Percentiles rank a stretch among this genome's conserved stretches.
Conservation (phyloP, 306 rosid species). For the Pterocarpus macrocarpus region DNA sequence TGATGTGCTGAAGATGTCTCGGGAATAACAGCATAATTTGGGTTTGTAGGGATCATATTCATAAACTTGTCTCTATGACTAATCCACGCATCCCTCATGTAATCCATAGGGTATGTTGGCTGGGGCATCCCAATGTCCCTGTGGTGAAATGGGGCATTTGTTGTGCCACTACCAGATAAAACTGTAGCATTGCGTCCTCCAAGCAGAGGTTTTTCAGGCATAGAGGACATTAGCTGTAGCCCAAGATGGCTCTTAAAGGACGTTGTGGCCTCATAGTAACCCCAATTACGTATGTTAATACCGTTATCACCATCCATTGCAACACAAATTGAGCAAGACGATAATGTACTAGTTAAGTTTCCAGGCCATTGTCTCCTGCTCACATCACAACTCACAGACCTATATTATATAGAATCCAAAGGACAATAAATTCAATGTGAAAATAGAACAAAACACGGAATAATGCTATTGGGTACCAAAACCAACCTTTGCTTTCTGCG, state of each 20-base stretch:
- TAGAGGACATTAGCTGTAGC: constrained; percentile 87
- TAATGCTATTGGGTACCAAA: too few relatives aligned
- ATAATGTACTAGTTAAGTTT: constrained; percentile 37
- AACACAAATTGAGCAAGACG: constrained; percentile 41
- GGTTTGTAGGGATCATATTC: constrained; percentile 75
- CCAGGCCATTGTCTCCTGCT: constrained; percentile 42
- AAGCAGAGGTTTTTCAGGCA: constrained; percentile 74
- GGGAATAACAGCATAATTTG: constrained; percentile 58
- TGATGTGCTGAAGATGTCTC: constrained; percentile 77
- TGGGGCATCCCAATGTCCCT: constrained; percentile 77
- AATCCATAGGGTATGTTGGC: constrained; percentile 67
- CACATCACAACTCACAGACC: too few relatives aligned
- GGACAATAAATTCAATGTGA: too few relatives aligned
- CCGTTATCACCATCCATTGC: constrained; percentile 92
- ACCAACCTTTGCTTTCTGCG: too few relatives aligned
- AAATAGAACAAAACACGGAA: too few relatives aligned
- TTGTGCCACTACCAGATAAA: constrained; percentile 42
- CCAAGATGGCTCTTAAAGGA: constrained; percentile 84
- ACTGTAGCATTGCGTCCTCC: constrained; percentile 72
- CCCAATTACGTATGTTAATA: constrained; percentile 92
- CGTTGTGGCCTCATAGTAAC: constrained; percentile 81
- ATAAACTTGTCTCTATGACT: constrained; percentile 78
- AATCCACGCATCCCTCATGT: constrained; percentile 88
- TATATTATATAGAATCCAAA: too few relatives aligned
- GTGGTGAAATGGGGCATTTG: constrained; percentile 71